Percentiles rank a stretch among this genome's conserved stretches.
Evolutionary conservation across 164 flowering plant species (phyloP).

Genomic region (Liriodendron chinense): DNA sequence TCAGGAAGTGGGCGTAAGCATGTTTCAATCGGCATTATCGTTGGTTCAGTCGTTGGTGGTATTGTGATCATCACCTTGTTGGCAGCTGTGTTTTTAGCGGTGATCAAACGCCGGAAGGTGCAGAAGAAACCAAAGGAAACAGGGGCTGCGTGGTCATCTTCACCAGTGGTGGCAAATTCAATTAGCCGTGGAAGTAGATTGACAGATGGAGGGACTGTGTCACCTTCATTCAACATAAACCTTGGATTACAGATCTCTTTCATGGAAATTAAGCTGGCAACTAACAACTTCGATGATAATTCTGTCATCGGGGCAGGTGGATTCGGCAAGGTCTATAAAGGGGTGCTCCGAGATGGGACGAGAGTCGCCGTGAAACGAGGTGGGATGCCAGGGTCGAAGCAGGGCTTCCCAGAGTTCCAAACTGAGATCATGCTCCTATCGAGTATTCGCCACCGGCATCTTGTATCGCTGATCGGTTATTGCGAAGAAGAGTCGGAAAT

Average conservation of each 20-base stretch:
- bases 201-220: constrained; percentile 42
- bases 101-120: constrained; percentile 32
- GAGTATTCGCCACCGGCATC: constrained; percentile 41
- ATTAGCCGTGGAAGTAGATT: constrained; percentile 24
- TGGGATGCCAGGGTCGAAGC: constrained; percentile 63
- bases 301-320: constrained; percentile 77
- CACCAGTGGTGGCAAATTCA: constrained; percentile 43
- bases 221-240: constrained; percentile 34
- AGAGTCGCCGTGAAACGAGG: constrained; percentile 73
- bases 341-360: constrained; percentile 51
- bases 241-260: constrained; percentile 56
- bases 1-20: constrained; percentile 21
- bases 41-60: constrained; percentile 48
- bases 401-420: constrained; percentile 81
- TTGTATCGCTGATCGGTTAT: constrained; percentile 63
- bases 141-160: constrained; percentile 44
- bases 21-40: constrained; percentile 28
- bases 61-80: constrained; percentile 23
- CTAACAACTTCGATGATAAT: constrained; percentile 59
- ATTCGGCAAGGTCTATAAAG: constrained; percentile 80
- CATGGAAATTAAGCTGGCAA: constrained; percentile 54
- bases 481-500: constrained; percentile 81
- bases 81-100: constrained; percentile 22
- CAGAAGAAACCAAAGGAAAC: constrained; percentile 30
- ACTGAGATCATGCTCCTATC: constrained; percentile 70